These are phyloP conservation scores for Crithidia thermophila DNA, from an alignment of 208 protist genomes.

Conservation along the genomic window DNA sequence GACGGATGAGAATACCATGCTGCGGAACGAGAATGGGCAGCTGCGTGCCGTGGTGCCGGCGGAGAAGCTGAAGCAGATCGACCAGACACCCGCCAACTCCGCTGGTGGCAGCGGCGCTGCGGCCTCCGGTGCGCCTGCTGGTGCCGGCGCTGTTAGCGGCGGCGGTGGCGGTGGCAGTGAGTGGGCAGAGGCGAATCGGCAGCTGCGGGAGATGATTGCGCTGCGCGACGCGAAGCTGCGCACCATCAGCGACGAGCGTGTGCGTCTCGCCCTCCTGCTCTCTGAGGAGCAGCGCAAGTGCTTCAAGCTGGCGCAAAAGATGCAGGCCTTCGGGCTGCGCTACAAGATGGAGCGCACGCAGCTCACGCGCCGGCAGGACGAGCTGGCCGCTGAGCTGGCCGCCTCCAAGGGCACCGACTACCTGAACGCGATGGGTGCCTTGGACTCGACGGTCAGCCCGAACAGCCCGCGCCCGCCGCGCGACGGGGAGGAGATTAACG, in stretches of 20 bases:
- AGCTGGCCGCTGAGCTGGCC: slow-evolving; percentile 61
- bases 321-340: slow-evolving; percentile 49
- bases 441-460: slow-evolving; percentile 8
- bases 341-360: slow-evolving; percentile 58
- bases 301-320: slow-evolving; percentile 73
- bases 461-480: slow-evolving; percentile 15
- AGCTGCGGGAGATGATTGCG: slow-evolving; percentile 54
- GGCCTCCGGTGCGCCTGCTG: neutral
- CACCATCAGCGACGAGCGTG: slow-evolving; percentile 62
- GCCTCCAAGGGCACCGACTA: slow-evolving; percentile 81
- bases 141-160: neutral
- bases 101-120: neutral
- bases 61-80: slow-evolving; percentile 36
- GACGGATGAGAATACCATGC: slow-evolving; percentile 63
- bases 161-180: slow-evolving; percentile 10
- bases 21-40: slow-evolving; percentile 52
- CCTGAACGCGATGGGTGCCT: slow-evolving; percentile 45
- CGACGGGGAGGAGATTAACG: slow-evolving; percentile 21
- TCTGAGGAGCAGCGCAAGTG: slow-evolving; percentile 69
- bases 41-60: slow-evolving; percentile 40
- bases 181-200: slow-evolving; percentile 51
- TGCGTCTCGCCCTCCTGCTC: slow-evolving; percentile 64
- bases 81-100: slow-evolving; percentile 18
- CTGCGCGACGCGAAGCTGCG: slow-evolving; percentile 53
- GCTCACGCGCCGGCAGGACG: slow-evolving; percentile 47